Evolutionary conservation across 257 asterid genomes (phyloP), one percentile per base, ranked within the genome.

Genomic region (Lantana camara): DNA sequence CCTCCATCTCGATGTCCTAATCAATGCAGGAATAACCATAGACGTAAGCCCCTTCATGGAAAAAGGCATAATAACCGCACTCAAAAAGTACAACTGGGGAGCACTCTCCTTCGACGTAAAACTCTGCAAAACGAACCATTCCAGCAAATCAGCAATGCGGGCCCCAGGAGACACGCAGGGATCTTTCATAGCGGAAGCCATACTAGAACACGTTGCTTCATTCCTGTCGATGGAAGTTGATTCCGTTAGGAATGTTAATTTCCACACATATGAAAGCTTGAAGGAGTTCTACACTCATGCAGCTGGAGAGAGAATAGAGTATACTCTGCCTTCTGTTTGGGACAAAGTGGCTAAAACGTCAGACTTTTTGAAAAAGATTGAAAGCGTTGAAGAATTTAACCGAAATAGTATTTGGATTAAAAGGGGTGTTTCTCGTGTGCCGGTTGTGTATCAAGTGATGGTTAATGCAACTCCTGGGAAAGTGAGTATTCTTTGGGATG

Each of bases 121-220:
- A 60, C 58, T 87, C 49, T 84, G 92, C 87, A 87, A 84, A 77
- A 87, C 92, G 7, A 84, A 84, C 63, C 81, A 67, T 53, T 14
- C 76, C 10, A 82, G 86, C 79, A 84, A 81, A 74, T 65, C 95
- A 4, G 77, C 93, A 20, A 87, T 87, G 95, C 76, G 95, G 68
- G 88, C 54, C 20, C 92, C 92, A 1, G 95, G 95, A 57, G 92
- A 84, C 29, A 69, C 84, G 46, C 95, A 87, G 66, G 95, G 75
- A 51, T 70, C 86, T 23, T 87, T 57, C 62, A 77, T 87, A 45
- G 95, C 95, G 3, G 93, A 84, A 73, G 88, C 85, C 55, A 74
- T 87, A 64, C n/a, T 87, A 3, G 92, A 87, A 64, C 79, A 74
- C 5, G 80, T 87, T 17, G 87, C 90, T 3, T 72, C 82, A 22